Base-by-base conservation (phyloP, 306 rosid genomes). In the Sechiopsis laciniata region DNA sequence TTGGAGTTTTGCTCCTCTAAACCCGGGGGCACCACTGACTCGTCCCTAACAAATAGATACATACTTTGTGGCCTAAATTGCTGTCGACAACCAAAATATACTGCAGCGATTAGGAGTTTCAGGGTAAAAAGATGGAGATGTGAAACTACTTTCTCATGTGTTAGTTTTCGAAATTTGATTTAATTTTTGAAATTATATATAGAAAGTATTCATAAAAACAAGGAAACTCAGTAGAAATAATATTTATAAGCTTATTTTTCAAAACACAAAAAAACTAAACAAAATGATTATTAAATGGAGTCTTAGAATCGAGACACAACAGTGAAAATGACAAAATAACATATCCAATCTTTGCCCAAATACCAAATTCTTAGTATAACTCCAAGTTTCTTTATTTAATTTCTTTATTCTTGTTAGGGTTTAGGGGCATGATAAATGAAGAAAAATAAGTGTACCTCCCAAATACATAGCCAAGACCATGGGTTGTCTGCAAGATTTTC, bases 401-500 rank as follows among this genome's bases (percentile, higher is more conserved):
- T 29, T 15, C 12, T 29, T 26, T 2, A 5, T 24, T n/a, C 40
- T 45, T 63, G 20, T 15, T n/a, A 13, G 40, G 37, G 65, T 59
- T 59, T 59, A 24, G 2, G 63, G 5, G 26, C 54, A 40, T 37
- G 46, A 19, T 35, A 62, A 68, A 62, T 67, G 21, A 73, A 69
- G 76, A 81, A 80, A 52, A 70, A 77, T 55, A 56, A 55, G 69
- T 79, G 77, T 84, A 94, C 99, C 96, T 89, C 83, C 97, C 97
- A 72, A 89, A 94, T 74, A 75, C 85, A 48, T 91, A 89, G 75
- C 96, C 99, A 82, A 94, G 95, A 74, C 86, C 63, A 74, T 89
- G 99, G 26, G 96, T 86, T 55, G 83, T 82, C 82, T 89, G 97
- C 87, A 94, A 82, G 82, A 91, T 94, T 74, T 82, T 84, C 88